phyloP scores from a whole-genome alignment of 306 rosid species.

The Cicer yamashitae region DNA sequence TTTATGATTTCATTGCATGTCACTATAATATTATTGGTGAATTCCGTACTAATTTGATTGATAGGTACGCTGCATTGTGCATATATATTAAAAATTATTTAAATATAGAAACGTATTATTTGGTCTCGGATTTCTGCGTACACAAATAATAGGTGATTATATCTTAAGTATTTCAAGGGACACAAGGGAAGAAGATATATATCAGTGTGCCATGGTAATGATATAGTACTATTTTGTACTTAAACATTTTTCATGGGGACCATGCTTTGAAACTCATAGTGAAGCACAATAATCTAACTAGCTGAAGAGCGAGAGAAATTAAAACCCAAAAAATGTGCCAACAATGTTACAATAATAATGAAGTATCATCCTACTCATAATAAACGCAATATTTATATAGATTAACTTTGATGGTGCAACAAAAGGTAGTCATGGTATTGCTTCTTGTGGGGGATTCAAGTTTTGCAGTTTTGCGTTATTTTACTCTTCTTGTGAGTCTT shows the following conservation, averaged over 20 bases:
- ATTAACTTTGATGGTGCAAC: too few relatives aligned
- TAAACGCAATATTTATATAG: too few relatives aligned
- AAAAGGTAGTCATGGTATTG: too few relatives aligned
- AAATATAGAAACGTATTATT: slow-evolving; percentile 38
- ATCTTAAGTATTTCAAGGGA: slow-evolving; percentile 28
- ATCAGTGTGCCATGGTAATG: neutral
- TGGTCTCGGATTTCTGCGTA: slow-evolving; percentile 38
- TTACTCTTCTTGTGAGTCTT: too few relatives aligned
- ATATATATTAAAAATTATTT: slow-evolving; percentile 18
- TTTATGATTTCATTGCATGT: slow-evolving; percentile 41
- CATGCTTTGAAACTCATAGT: slow-evolving; percentile 34
- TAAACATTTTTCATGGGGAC: slow-evolving; percentile 35
- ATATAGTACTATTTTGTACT: neutral
- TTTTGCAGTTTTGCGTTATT: too few relatives aligned
- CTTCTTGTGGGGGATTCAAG: too few relatives aligned
- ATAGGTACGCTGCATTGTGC: slow-evolving; percentile 37
- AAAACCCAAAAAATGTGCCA: neutral
- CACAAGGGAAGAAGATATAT: slow-evolving; percentile 37
- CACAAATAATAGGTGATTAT: slow-evolving; percentile 34
- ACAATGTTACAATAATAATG: slow-evolving; percentile 1
- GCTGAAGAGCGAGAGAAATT: slow-evolving; percentile 6
- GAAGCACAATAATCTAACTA: slow-evolving; percentile 28
- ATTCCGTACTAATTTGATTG: slow-evolving; percentile 25
- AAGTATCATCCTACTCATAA: neutral
- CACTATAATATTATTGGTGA: slow-evolving; percentile 46